phyloP scores from a whole-genome alignment of 2,329 filamentous ascomycete species.

The Grosmannia serpens region DNA sequence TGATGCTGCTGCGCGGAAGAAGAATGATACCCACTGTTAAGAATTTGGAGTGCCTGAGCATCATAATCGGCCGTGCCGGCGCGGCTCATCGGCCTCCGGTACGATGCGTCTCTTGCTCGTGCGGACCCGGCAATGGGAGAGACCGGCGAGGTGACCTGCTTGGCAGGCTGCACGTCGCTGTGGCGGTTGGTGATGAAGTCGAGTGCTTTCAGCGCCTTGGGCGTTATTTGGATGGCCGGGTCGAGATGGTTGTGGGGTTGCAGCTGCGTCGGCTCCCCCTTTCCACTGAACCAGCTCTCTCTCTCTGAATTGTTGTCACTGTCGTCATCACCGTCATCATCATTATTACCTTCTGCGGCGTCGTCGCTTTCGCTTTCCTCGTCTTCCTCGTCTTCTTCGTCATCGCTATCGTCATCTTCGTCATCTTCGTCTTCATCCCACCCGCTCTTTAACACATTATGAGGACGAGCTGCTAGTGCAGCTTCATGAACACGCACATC shows the following conservation, averaged over 20 bases:
- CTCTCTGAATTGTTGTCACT: slow-evolving; percentile 10
- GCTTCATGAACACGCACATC: slow-evolving; percentile 8
- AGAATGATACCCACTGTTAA: slow-evolving; percentile 18
- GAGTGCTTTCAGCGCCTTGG: slow-evolving; percentile 36
- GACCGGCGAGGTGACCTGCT: slow-evolving; percentile 4
- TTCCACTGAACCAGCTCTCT: not conserved
- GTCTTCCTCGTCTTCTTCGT: slow-evolving; percentile 16
- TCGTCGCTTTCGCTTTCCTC: slow-evolving; percentile 12
- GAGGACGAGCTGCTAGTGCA: not conserved
- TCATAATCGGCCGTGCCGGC: slow-evolving; percentile 22
- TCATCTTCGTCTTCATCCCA: slow-evolving; percentile 41
- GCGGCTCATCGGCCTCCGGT: slow-evolving; percentile 19
- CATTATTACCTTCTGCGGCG: slow-evolving; percentile 8
- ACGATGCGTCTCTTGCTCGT: not conserved
- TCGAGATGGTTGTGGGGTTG: slow-evolving; percentile 1
- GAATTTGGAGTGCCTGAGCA: slow-evolving; percentile 20
- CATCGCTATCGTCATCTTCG: slow-evolving; percentile 29
- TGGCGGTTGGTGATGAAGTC: slow-evolving; percentile 37
- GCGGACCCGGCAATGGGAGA: not conserved
- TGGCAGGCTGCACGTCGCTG: slow-evolving; percentile 6
- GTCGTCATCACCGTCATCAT: slow-evolving; percentile 19
- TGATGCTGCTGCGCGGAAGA: slow-evolving; percentile 3
- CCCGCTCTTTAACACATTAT: slow-evolving; percentile 29
- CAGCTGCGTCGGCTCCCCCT: not conserved
- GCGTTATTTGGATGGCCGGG: slow-evolving; percentile 24